phyloP scores from a whole-genome alignment of 768 basidiomycete genomes.

The Kwoniella botswanensis region DNA sequence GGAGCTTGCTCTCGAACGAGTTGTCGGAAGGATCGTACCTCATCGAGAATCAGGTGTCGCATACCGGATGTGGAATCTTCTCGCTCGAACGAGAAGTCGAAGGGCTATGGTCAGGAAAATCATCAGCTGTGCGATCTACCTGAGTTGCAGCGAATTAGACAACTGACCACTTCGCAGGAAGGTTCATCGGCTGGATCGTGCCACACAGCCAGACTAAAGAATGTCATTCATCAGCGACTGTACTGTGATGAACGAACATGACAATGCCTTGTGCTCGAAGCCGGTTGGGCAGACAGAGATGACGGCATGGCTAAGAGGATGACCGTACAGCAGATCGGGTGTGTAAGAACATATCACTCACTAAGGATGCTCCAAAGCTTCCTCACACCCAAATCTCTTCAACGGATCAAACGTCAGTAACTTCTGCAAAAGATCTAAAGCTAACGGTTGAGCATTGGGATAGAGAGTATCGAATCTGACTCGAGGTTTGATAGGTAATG shows the following conservation, averaged over 20 bases:
- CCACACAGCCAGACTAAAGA: constrained; percentile 71
- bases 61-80: constrained; percentile 97
- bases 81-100: constrained; percentile 95
- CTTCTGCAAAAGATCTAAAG: constrained; percentile 87
- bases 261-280: not conserved
- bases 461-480: constrained; percentile 90
- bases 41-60: constrained; percentile 91
- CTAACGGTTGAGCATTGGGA: constrained; percentile 90
- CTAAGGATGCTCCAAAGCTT: constrained; percentile 94
- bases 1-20: constrained; percentile 85
- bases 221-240: constrained; percentile 60
- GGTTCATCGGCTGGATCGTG: constrained; percentile 97
- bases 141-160: constrained; percentile 39
- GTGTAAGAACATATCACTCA: constrained; percentile 23
- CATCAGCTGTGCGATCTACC: too few relatives aligned
- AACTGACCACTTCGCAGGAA: constrained; percentile 71
- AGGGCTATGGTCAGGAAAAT: constrained; percentile 62
- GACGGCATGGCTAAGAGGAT: not conserved
- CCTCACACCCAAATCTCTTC: constrained; percentile 92
- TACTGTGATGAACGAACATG: not conserved
- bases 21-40: constrained; percentile 81
- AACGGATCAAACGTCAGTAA: constrained; percentile 96
- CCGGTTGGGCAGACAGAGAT: not conserved
- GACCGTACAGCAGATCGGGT: not conserved
- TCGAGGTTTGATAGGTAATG: constrained; percentile 93